Evolutionary conservation across 2,329 filamentous ascomycete genomes (phyloP).

Genomic region (Epichloe amarillans): DNA sequence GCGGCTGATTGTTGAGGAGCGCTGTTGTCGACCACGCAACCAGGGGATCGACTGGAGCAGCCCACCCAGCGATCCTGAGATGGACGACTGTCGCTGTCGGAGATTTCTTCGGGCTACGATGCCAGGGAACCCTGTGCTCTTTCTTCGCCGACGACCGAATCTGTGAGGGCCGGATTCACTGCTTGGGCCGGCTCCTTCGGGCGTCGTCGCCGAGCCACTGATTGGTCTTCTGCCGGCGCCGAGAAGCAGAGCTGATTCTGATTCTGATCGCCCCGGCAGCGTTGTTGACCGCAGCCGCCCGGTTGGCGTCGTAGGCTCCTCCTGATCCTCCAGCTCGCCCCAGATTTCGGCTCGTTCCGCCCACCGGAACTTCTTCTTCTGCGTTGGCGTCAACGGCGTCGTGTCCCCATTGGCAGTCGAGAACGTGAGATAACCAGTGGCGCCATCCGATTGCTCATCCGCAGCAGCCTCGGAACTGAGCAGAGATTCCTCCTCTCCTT

Average conservation of each 20-base stretch:
- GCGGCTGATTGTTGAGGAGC: slow-evolving; percentile 6
- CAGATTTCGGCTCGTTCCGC: slow-evolving; percentile 70
- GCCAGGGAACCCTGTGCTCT: slow-evolving; percentile 48
- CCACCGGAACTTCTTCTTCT: slow-evolving; percentile 40
- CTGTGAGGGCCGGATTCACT: slow-evolving; percentile 18
- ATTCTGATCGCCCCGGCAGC: slow-evolving; percentile 22
- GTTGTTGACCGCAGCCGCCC: slow-evolving; percentile 35
- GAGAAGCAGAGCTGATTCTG: slow-evolving; percentile 28
- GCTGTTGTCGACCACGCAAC: slow-evolving; percentile 25
- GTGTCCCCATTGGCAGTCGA: slow-evolving; percentile 23
- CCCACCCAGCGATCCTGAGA: slow-evolving; percentile 38
- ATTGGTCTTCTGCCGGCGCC: slow-evolving; percentile 18
- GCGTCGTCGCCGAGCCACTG: slow-evolving; percentile 13
- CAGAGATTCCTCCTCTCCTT: slow-evolving; percentile 45
- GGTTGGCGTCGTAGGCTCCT: slow-evolving; percentile 28
- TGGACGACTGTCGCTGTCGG: slow-evolving; percentile 23
- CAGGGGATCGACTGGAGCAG: slow-evolving; percentile 40
- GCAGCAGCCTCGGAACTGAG: slow-evolving; percentile 32
- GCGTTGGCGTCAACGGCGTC: slow-evolving; percentile 14
- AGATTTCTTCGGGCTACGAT: slow-evolving; percentile 39
- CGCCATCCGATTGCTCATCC: slow-evolving; percentile 29
- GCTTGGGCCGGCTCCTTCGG: slow-evolving; percentile 17
- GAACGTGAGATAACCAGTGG: slow-evolving; percentile 35
- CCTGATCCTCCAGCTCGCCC: slow-evolving; percentile 73
- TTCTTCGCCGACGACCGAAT: slow-evolving; percentile 33